Base-by-base conservation (phyloP, 1,139 yeast genomes). In the Lodderomyces theae region DNA sequence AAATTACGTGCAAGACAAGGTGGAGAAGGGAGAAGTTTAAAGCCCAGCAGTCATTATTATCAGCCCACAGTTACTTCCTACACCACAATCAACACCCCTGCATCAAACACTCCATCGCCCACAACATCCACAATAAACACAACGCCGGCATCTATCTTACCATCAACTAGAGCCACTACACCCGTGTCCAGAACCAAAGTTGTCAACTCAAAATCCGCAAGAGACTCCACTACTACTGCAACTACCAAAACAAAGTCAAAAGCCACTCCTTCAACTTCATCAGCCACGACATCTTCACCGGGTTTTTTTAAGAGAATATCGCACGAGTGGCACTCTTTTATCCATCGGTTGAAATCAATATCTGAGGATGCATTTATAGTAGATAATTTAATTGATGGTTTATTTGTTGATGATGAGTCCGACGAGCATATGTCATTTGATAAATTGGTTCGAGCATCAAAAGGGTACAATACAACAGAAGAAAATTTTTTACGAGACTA, bases 281-380 rank as follows among this genome's bases (percentile, higher is more conserved):
- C 31, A 15, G 19, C 36, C 17, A 12, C 40, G 4, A n/a, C 28
- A 12, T 12, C 40, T 17, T 24, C 36, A 11, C 39, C 42, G 12
- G 39, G 42, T 2, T 50, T 72, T 29, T 58, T 72, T 38, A 64
- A 57, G 36, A 60, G 60, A 37, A 56, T 74, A 22, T 54, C 72
- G 2, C 43, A 52, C 31, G 72, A 66, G 56, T 66, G 67, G 57
- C 60, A 55, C 50, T 47, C 58, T 13, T 58, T 74, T 39, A 39
- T 71, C 25, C 51, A 56, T 12, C 59, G 61, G 38, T 40, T 76
- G 29, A 62, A 63, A 40, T 53, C 66, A 9, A 46, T 75, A 2
- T 65, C 78, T 3, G 77, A 74, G 49, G 73, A 68, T 31, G 69
- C 66, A 8, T 63, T 72, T 39, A 57, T 59, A 16, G 61, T 67